These are phyloP conservation scores for Tephrocybe sp. DNA, from an alignment of 768 basidiomycete species.

Conservation along the genomic window DNA sequence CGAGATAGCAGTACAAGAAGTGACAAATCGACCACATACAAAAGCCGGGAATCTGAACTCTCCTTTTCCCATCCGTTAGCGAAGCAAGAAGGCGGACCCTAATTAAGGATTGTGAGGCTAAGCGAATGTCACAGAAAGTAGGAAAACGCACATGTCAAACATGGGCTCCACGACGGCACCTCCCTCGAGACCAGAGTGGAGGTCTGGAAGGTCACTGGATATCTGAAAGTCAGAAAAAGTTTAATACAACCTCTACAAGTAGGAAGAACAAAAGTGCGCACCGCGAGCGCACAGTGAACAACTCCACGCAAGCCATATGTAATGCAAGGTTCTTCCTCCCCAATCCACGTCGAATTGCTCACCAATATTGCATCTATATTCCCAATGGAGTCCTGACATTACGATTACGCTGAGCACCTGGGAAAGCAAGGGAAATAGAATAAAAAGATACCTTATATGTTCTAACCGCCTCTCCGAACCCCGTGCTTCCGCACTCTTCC, in stretches of 20 bases:
- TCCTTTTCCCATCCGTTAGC: conserved; percentile 54
- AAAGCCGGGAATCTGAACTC: conserved; percentile 75
- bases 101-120: neutral
- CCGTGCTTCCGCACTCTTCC: conserved; percentile 90
- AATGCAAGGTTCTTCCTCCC: conserved; percentile 87
- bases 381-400: conserved; percentile 70
- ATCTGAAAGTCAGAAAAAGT: conserved; percentile 40
- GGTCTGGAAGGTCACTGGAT: conserved; percentile 67
- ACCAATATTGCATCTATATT: conserved; percentile 86
- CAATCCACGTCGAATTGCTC: conserved; percentile 97
- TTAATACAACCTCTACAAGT: neutral
- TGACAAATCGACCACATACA: conserved; percentile 51
- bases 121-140: neutral
- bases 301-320: conserved; percentile 96
- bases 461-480: conserved; percentile 76
- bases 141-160: conserved; percentile 73
- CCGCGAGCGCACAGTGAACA: conserved; percentile 81
- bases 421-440: neutral
- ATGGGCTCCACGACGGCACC: conserved; percentile 88
- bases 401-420: conserved; percentile 3
- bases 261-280: conserved; percentile 19
- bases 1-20: too few species aligned
- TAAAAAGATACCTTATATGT: conserved; percentile 59
- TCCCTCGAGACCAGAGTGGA: conserved; percentile 94
- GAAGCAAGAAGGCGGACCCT: conserved; percentile 81